phyloP scores from a whole-genome alignment of 768 basidiomycete species.

The Thelephora aurantiotincta region DNA sequence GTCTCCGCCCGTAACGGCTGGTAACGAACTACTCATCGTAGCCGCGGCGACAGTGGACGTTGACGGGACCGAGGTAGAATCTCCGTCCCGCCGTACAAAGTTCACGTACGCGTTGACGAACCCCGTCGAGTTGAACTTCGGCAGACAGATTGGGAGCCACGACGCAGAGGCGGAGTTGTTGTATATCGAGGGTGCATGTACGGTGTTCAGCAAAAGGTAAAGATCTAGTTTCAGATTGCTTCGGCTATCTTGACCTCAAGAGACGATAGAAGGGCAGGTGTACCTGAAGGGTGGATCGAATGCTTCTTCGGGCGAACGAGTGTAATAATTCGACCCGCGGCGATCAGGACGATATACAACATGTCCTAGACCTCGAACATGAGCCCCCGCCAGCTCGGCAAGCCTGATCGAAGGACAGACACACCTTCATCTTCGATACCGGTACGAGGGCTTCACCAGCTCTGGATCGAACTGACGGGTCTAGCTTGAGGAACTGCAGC shows the following conservation, averaged over 20 bases:
- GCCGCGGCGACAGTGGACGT: background rate
- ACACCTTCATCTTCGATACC: constrained; percentile 64
- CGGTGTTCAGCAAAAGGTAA: constrained; percentile 84
- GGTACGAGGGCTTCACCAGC: constrained; percentile 78
- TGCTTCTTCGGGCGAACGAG: constrained; percentile 85
- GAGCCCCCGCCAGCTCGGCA: background rate
- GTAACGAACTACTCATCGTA: constrained; percentile 3
- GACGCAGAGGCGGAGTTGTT: constrained; percentile 72
- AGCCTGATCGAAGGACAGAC: constrained; percentile 3
- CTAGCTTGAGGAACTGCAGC: constrained; percentile 67
- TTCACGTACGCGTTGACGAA: constrained; percentile 89
- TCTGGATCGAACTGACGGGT: constrained; percentile 50
- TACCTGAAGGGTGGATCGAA: constrained; percentile 88
- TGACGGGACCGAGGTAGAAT: constrained; percentile 1
- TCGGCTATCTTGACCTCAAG: constrained; percentile 3
- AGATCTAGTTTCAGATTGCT: constrained; percentile 39
- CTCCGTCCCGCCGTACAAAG: constrained; percentile 29
- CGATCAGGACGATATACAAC: constrained; percentile 81
- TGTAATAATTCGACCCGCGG: constrained; percentile 65
- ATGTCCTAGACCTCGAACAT: constrained; percentile 44
- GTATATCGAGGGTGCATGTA: constrained; percentile 66
- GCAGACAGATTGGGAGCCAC: constrained; percentile 93
- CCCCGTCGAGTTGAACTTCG: constrained; percentile 79
- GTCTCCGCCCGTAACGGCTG: too few relatives aligned
- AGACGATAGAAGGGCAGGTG: background rate